Conservation (phyloP, 2,329 filamentous ascomycete species). For the Ceratocystiopsis brevicomis region DNA sequence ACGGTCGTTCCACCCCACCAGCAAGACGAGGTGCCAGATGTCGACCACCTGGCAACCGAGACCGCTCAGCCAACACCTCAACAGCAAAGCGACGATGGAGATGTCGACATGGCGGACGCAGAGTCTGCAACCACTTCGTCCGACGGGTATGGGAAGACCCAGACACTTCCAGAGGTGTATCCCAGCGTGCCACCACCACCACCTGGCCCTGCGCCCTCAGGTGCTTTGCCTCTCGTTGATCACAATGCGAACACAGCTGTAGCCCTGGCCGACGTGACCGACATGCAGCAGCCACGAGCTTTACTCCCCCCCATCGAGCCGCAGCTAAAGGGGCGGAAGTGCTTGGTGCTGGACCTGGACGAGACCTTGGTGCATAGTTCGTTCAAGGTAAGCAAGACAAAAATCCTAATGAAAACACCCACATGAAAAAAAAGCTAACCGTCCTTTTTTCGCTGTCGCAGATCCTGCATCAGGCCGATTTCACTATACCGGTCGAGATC, state of each 20-base stretch:
- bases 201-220: conserved; percentile 23
- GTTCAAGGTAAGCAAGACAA: conserved; percentile 55
- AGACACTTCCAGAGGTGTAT: conserved; percentile 17
- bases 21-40: conserved; percentile 18
- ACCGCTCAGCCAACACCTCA: too few species aligned
- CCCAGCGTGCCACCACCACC: conserved; percentile 28
- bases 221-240: conserved; percentile 2
- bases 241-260: conserved; percentile 15
- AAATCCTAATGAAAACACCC: neutral
- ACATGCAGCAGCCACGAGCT: conserved; percentile 34
- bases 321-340: conserved; percentile 74
- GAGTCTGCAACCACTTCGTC: conserved; percentile 22
- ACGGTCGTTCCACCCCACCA: conserved; percentile 23
- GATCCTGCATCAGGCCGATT: conserved; percentile 95
- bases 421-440: neutral
- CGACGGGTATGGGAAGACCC: conserved; percentile 22
- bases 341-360: conserved; percentile 83
- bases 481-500: conserved; percentile 96
- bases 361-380: conserved; percentile 97
- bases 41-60: too few species aligned
- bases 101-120: conserved; percentile 49
- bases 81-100: conserved; percentile 22
- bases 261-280: conserved; percentile 16
- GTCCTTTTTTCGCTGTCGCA: conserved; percentile 18
- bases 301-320: conserved; percentile 68